These are phyloP conservation scores for Prunus padus DNA, from an alignment of 306 rosid genomes.

Conservation along the genomic window DNA sequence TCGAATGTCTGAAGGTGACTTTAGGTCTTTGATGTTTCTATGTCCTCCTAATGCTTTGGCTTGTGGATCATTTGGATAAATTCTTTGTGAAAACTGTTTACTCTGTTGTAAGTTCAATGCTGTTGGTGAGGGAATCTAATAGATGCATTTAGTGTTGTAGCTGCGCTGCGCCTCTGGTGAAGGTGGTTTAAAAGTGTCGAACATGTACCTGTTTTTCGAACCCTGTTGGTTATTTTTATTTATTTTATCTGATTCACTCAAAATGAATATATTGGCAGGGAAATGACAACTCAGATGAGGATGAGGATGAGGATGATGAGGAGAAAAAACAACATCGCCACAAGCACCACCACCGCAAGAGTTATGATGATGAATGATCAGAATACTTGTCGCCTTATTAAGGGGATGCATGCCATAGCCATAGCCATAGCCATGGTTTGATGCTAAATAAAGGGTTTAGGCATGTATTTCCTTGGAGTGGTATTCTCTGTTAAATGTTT, in stretches of 20 bases:
- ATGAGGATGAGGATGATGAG: slow-evolving; percentile 32
- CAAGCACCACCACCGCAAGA: slow-evolving; percentile 64
- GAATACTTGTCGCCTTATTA: slow-evolving; percentile 11
- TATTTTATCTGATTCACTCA: slow-evolving; percentile 12
- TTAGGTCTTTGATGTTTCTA: not conserved
- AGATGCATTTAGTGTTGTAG: not conserved
- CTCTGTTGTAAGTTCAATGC: not conserved
- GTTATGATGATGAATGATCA: slow-evolving; percentile 66
- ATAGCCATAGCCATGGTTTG: slow-evolving; percentile 15
- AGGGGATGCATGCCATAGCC: slow-evolving; percentile 40
- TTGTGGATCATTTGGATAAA: not conserved
- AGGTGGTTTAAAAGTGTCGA: not conserved
- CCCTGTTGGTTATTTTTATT: not conserved
- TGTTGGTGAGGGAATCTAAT: not conserved
- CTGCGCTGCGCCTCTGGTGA: not conserved
- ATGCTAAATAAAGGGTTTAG: slow-evolving; percentile 53
- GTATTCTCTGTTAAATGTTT: slow-evolving; percentile 20
- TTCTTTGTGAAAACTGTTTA: not conserved
- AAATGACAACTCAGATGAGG: slow-evolving; percentile 44
- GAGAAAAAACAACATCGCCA: slow-evolving; percentile 47
- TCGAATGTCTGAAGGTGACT: not conserved
- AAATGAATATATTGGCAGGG: slow-evolving; percentile 43
- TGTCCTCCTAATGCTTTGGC: not conserved
- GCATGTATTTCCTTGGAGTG: slow-evolving; percentile 28
- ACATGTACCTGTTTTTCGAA: not conserved